Conservation (phyloP, 2,329 filamentous ascomycete genomes). For the Akanthomyces muscarius region DNA sequence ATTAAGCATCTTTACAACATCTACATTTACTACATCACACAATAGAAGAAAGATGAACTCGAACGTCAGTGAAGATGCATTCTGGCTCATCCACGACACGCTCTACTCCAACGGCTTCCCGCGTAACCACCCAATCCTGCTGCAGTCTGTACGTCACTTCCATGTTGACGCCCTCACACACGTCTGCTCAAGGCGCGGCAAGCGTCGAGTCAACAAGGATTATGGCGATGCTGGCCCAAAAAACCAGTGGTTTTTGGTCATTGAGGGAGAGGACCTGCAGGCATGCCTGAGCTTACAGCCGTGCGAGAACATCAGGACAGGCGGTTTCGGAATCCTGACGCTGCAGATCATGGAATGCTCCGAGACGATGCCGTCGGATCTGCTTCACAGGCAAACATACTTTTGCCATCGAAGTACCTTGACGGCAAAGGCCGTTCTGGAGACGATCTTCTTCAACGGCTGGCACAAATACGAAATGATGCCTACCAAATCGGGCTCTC, state of each 20-base stretch:
- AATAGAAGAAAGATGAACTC: neutral
- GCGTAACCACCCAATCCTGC: neutral
- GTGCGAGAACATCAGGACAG: neutral
- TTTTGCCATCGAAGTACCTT: neutral
- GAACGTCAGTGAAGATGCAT: neutral
- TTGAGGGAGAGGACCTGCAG: neutral
- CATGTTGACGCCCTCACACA: constrained; percentile 3
- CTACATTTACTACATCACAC: neutral
- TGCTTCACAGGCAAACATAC: neutral
- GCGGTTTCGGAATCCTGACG: neutral
- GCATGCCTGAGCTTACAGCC: constrained; percentile 8
- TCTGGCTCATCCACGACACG: constrained; percentile 4
- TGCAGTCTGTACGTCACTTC: neutral
- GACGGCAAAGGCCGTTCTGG: neutral
- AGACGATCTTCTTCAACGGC: neutral
- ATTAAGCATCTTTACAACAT: neutral
- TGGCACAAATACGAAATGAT: constrained; percentile 9
- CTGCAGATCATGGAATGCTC: constrained; percentile 2
- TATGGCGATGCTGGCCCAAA: neutral
- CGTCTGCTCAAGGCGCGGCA: neutral
- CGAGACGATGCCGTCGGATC: neutral
- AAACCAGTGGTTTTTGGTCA: constrained; percentile 12
- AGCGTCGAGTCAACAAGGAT: neutral
- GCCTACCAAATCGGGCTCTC: neutral
- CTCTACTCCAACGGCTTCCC: constrained; percentile 2